Evolutionary conservation across 345 rosid species (phyloP), one percentile per base, ranked within the genome.

Genomic region (Salix exigua): DNA sequence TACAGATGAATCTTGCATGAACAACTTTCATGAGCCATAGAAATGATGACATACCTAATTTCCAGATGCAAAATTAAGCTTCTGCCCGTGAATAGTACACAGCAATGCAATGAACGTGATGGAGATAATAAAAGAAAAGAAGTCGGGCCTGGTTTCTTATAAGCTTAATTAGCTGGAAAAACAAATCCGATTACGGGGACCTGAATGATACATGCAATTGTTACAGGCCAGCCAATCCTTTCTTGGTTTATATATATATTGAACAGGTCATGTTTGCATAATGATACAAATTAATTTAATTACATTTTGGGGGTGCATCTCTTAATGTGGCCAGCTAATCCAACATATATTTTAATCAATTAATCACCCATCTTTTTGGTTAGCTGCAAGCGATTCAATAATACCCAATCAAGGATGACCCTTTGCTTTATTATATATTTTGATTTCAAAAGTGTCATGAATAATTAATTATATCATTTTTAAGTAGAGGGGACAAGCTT

Each of bases 281-380:
- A 28, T 28, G 37, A 33, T 33, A 1, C 53, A 28, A 21, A 9
- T 30, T 37, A 73, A 63, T 30, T 48, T n/a, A 31, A 28, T 60
- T 8, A 55, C 38, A 75, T 38, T 11, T 68, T 25, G 25, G 71
- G 71, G 50, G 4, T 46, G 23, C 74, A 73, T 40, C 40, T 61
- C 66, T 81, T 55, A 68, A 68, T 74, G 73, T 66, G n/a, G 42
- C 79, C 84, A 73, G 80, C 80, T 80, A 84, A 83, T 79, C 70
- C 16, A 68, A 53, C 58, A 63, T 30, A 33, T 14, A 35, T 65
- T 71, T 58, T 48, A 33, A 33, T 33, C 5, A 75, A 67, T 53
- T 71, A 28, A 3, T 28, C 50, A 4, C 31, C 16, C 4, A 40
- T 74, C 42, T 37, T 53, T 66, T 46, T 2, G 11, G 26, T 23